These are phyloP conservation scores for Tilletia caries DNA, from an alignment of 1,284 basidiomycete genomes.

Conservation along the genomic window DNA sequence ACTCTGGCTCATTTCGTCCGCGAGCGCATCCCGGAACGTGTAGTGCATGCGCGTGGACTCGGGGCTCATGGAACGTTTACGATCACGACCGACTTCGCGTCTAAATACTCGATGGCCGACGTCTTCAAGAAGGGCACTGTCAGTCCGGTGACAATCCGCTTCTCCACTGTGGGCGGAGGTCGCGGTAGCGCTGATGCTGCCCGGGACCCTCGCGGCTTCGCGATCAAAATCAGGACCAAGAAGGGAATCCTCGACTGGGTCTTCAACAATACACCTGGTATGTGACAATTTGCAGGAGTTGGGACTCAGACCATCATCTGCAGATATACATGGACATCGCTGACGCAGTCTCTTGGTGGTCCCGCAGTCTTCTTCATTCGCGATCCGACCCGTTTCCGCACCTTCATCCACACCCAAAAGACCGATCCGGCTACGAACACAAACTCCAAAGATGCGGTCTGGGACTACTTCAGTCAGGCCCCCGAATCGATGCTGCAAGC, in stretches of 20 bases:
- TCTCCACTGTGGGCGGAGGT: conserved; percentile 41
- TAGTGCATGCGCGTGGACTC: conserved; percentile 38
- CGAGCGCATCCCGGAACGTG: conserved; percentile 50
- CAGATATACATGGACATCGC: too few relatives aligned
- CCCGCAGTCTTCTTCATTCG: conserved; percentile 41
- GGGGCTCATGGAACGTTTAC: conserved; percentile 41
- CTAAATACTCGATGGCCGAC: conserved; percentile 23
- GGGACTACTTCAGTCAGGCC: neutral
- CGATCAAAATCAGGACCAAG: conserved; percentile 38
- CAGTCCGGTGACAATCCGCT: conserved; percentile 32
- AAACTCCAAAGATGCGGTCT: neutral
- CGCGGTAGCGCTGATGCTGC: conserved; percentile 33
- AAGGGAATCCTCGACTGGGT: conserved; percentile 30
- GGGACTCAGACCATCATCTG: too few relatives aligned
- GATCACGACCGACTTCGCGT: conserved; percentile 38
- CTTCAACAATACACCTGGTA: conserved; percentile 34
- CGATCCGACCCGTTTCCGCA: conserved; percentile 38
- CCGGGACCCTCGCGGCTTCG: conserved; percentile 38
- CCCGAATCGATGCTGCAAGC: neutral
- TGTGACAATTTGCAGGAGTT: too few relatives aligned
- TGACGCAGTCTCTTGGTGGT: too few relatives aligned
- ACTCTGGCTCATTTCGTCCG: conserved; percentile 18
- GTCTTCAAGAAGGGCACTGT: conserved; percentile 28
- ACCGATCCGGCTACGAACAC: conserved; percentile 26
- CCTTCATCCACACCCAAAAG: conserved; percentile 46